Base-by-base conservation (phyloP, 2,329 filamentous ascomycete genomes). In the Diaporthe longicolla region DNA sequence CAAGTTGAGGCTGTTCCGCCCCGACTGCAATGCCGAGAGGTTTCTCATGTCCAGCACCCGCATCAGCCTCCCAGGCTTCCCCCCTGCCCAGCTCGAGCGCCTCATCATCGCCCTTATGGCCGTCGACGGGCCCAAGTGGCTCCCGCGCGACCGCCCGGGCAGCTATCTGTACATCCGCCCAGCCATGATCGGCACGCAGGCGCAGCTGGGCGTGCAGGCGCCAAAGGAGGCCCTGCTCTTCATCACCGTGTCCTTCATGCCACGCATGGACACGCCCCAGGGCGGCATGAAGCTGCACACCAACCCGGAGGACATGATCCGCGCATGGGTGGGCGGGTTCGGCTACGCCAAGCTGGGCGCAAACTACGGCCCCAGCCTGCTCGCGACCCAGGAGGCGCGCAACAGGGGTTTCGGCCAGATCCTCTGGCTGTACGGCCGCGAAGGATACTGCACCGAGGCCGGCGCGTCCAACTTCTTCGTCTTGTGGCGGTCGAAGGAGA, bases 391-490 rank as follows among this genome's bases (percentile, higher is more conserved):
- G 24, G 93, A 95, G 82, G 95, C 95, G 4, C 86, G 91, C 72
- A 86, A 85, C 15, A 85, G 89, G 54, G 95, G 96, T 0, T 98
- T 91, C 84, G 90, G 96, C 80, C 96, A 98, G 87, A 93, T 98
- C 72, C 89, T 98, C n/a, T 98, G 95, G 95, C 88, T 98, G 68
- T 97, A 97, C 80, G 95, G 95, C 1, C 83, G 90, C 54, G 88
- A 96, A 78, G 90, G 90, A 70, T 90, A 91, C 81, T 95, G 97
- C 76, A 98, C 95, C 2, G 95, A 98, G 86, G 95, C 95, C 2
- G 95, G 95, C 6, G 95, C 95, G 17, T 94, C 91, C 80, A 98
- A 98, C 85, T 98, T 98, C 85, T 97, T 98, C 80, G 87, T 97
- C 10, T 86, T 98, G 17, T 95, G 93, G 94, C 89, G 87, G 80